phyloP scores from a whole-genome alignment of 2,329 filamentous ascomycete genomes.

The Apiospora hydei region DNA sequence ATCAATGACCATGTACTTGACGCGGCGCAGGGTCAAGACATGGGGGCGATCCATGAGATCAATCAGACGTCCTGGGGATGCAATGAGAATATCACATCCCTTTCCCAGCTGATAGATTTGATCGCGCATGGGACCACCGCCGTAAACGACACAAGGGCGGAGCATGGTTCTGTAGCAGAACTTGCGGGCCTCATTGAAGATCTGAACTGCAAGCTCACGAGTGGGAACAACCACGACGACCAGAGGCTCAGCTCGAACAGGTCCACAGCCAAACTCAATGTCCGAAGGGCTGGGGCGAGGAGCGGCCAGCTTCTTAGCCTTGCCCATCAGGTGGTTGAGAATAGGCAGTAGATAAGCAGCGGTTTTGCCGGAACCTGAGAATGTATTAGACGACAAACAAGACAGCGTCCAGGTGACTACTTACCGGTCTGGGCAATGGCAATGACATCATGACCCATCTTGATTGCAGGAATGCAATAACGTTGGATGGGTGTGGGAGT shows the following conservation, averaged over 20 bases:
- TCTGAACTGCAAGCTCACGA: constrained; percentile 90
- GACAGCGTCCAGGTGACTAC: constrained; percentile 37
- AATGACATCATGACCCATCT: constrained; percentile 81
- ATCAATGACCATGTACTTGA: constrained; percentile 85
- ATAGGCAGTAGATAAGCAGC: constrained; percentile 91
- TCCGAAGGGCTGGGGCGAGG: constrained; percentile 71
- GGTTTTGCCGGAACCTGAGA: constrained; percentile 90
- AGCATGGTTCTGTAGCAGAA: constrained; percentile 96
- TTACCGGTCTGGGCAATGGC: constrained; percentile 91
- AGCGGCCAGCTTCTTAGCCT: constrained; percentile 86
- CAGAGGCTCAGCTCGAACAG: constrained; percentile 81
- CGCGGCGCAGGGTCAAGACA: constrained; percentile 74
- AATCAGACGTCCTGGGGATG: constrained; percentile 83
- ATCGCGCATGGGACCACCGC: constrained; percentile 74
- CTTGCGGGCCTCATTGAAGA: constrained; percentile 92
- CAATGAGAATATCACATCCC: constrained; percentile 90
- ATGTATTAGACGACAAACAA: constrained; percentile 8
- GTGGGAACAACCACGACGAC: constrained; percentile 87
- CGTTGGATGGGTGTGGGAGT: constrained; percentile 86
- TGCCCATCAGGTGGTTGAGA: constrained; percentile 91
- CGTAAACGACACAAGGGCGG: constrained; percentile 88
- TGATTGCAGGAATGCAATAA: constrained; percentile 82
- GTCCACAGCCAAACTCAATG: constrained; percentile 56
- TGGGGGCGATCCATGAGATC: constrained; percentile 81
- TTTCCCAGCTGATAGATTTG: constrained; percentile 78